These are phyloP conservation scores for Monilinia fructigena DNA, from an alignment of 2,329 filamentous ascomycete species.

Conservation along the genomic window DNA sequence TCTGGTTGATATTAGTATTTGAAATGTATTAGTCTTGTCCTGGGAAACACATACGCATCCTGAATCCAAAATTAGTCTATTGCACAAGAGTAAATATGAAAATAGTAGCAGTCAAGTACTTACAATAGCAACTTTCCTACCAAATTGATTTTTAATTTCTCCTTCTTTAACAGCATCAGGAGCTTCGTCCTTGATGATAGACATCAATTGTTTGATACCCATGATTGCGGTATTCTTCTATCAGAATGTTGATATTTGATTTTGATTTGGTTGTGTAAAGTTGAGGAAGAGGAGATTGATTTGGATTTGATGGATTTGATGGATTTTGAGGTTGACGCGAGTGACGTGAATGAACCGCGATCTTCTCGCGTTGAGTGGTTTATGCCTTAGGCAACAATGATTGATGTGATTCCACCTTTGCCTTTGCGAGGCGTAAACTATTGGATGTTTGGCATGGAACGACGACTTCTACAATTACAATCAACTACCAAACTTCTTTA, in stretches of 20 bases:
- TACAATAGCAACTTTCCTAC: conserved; percentile 96
- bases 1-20: conserved; percentile 44
- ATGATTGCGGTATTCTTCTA: conserved; percentile 43
- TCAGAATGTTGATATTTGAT: neutral
- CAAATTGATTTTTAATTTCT: conserved; percentile 98
- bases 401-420: neutral
- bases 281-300: conserved; percentile 11
- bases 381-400: conserved; percentile 4
- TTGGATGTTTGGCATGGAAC: neutral
- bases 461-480: neutral
- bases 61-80: conserved; percentile 38
- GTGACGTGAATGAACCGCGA: conserved; percentile 22
- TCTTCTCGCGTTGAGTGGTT: conserved; percentile 25
- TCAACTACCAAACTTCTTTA: neutral
- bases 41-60: conserved; percentile 53
- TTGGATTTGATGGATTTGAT: neutral
- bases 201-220: conserved; percentile 72
- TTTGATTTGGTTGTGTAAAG: conserved; percentile 15
- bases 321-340: conserved; percentile 12
- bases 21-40: neutral
- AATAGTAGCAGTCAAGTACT: conserved; percentile 41
- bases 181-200: conserved; percentile 85
- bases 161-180: conserved; percentile 95
- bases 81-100: conserved; percentile 1
- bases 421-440: neutral